Base-by-base conservation (phyloP, 441 rosid genomes). In the Corymbia calophylla region DNA sequence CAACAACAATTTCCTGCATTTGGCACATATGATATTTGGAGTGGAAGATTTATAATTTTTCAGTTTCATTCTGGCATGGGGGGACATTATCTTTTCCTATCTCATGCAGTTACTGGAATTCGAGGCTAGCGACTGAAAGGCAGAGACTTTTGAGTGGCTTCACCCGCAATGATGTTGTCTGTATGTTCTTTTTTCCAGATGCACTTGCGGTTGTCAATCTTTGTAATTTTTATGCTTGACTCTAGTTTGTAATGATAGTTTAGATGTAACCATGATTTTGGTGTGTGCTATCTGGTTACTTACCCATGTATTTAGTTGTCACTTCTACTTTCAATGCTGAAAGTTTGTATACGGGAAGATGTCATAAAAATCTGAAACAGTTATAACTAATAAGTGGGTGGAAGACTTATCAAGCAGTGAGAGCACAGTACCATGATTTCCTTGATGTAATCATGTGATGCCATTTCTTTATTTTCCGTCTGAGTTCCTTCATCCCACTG, bases 91-190 rank as follows among this genome's bases (percentile, higher is more conserved):
- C 89, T 90, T 68, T 89, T 82, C 87, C 68, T 89, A 58, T 58
- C 39, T 6, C 86, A 55, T 93, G 93, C 96, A 94, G 99, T 89
- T 98, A 96, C 92, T 98, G 99, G 99, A 98, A 95, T 93, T 97
- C 99, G 27, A 96, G 96, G 93, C 97, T 98, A 87, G 97, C 94
- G 89, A 96, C 97, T 81, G 99, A 98, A 91, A 95, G 99, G 92
- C 99, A 93, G 89, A 95, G 97, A 90, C 97, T 98, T 91, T 91
- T 98, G 56, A 92, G 90, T 88, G 94, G 93, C 88, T 96, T 98
- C 91, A 93, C 93, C 64, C 94, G 84, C 90, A 90, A 88, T 60
- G 99, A 98, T 80, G 98, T 97, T 91, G 94, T 98, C 53, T 97
- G 99, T 97, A 97, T 91, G 98, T 94, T 92, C 88, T 87, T 27